phyloP scores from a whole-genome alignment of 768 basidiomycete species.

The Trametes villosa region DNA sequence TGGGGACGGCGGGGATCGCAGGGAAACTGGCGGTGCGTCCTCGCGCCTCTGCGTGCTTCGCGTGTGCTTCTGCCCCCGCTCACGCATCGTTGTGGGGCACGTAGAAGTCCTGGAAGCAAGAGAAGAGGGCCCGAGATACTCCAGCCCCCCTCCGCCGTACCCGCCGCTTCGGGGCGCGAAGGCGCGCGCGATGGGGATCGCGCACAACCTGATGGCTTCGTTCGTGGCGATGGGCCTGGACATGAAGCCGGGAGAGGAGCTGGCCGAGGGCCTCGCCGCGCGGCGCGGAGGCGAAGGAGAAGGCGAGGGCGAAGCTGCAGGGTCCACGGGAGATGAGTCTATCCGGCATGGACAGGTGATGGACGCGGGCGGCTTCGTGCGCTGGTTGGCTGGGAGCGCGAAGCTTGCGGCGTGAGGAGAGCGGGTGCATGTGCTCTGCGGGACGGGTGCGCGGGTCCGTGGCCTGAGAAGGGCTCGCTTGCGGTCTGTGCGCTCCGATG shows the following conservation, averaged over 20 bases:
- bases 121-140: slow-evolving; percentile 36
- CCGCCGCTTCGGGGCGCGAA: slow-evolving; percentile 50
- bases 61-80: background rate
- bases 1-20: background rate
- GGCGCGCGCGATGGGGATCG: slow-evolving; percentile 43
- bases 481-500: background rate
- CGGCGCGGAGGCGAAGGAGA: slow-evolving; percentile 6
- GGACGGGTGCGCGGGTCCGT: slow-evolving; percentile 11
- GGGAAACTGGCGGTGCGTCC: slow-evolving; percentile 3
- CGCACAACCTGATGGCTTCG: slow-evolving; percentile 60
- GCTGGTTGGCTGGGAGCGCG: slow-evolving; percentile 22
- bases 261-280: slow-evolving; percentile 1
- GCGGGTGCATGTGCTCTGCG: slow-evolving; percentile 11
- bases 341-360: slow-evolving; percentile 48
- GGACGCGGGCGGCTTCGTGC: slow-evolving; percentile 32
- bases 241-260: too few species aligned
- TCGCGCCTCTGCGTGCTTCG: background rate
- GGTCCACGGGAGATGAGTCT: background rate
- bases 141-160: slow-evolving; percentile 53
- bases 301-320: too few species aligned
- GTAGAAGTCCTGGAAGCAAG: background rate
- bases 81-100: background rate
- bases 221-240: slow-evolving; percentile 57
- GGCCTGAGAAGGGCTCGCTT: background rate
- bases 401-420: slow-evolving; percentile 5